These are phyloP conservation scores for Pseudogymnoascus sp. DNA, from an alignment of 2,329 filamentous ascomycete genomes.

Conservation along the genomic window DNA sequence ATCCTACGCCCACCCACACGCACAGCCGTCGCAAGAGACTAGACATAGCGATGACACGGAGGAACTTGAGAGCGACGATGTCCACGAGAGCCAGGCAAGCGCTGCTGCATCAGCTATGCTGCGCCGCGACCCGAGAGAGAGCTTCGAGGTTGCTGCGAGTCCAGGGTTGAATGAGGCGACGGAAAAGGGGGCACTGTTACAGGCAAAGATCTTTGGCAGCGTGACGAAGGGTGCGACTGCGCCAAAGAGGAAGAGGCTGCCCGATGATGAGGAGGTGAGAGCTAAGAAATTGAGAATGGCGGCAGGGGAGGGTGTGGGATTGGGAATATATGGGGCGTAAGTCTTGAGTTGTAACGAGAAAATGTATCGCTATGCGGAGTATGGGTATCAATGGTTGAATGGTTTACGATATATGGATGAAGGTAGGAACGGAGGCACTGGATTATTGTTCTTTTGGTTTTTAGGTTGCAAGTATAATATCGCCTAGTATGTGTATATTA, in stretches of 20 bases:
- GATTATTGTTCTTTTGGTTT: neutral
- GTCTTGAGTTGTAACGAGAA: neutral
- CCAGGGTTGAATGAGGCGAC: conserved; percentile 21
- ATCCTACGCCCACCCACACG: neutral
- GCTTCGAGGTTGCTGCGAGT: conserved; percentile 27
- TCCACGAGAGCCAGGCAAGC: conserved; percentile 68
- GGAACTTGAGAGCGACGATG: conserved; percentile 51
- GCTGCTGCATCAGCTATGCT: conserved; percentile 69
- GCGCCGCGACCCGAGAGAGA: conserved; percentile 43
- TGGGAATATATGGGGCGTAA: conserved; percentile 4
- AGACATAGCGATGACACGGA: conserved; percentile 38
- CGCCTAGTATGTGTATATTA: neutral
- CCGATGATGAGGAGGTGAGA: conserved; percentile 16
- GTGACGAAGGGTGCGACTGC: conserved; percentile 42
- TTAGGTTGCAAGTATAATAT: neutral
- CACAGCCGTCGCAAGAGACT: neutral
- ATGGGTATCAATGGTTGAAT: neutral
- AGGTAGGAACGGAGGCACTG: neutral
- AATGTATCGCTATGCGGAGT: conserved; percentile 3
- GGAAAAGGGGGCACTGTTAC: conserved; percentile 34
- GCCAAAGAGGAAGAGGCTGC: conserved; percentile 12
- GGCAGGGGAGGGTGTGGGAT: conserved; percentile 17
- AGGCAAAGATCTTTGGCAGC: conserved; percentile 54
- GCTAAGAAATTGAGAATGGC: conserved; percentile 19
- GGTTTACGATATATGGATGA: neutral